Conservation (phyloP, 1,139 yeast genomes). For the Hemisphaericaspora subhashii region DNA sequence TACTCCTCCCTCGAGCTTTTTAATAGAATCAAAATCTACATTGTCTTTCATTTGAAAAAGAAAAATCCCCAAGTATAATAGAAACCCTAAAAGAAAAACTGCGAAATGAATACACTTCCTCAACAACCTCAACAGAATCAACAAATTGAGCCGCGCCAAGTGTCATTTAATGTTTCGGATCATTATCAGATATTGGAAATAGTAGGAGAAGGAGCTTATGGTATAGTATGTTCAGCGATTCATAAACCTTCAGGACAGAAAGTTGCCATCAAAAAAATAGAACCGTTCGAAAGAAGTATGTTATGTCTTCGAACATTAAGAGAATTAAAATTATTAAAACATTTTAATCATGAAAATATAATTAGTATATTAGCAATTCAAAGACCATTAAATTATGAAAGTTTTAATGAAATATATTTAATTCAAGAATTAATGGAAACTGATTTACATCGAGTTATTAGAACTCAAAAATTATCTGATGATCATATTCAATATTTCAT, state of each 20-base stretch:
- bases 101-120: too few species aligned
- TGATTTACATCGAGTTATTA: slow-evolving; percentile 60
- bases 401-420: slow-evolving; percentile 64
- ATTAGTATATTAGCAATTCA: slow-evolving; percentile 40
- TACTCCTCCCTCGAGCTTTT: too few species aligned
- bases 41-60: too few species aligned
- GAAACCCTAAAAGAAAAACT: too few species aligned
- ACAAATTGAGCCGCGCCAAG: slow-evolving; percentile 16
- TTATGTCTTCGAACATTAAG: slow-evolving; percentile 43
- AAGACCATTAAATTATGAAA: slow-evolving; percentile 31
- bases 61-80: too few species aligned
- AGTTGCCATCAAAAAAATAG: slow-evolving; percentile 46
- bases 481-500: slow-evolving; percentile 70
- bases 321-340: slow-evolving; percentile 37
- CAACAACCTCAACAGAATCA: background rate
- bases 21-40: too few species aligned
- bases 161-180: slow-evolving; percentile 31
- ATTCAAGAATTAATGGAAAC: slow-evolving; percentile 75
- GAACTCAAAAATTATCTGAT: slow-evolving; percentile 53
- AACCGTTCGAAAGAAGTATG: slow-evolving; percentile 38
- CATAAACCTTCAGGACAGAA: slow-evolving; percentile 38
- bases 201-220: slow-evolving; percentile 49
- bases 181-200: slow-evolving; percentile 43
- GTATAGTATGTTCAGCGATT: slow-evolving; percentile 42
- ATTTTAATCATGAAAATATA: slow-evolving; percentile 43